Conservation (phyloP, 1,139 yeast species). For the Yamadazyma songkhlaensis region DNA sequence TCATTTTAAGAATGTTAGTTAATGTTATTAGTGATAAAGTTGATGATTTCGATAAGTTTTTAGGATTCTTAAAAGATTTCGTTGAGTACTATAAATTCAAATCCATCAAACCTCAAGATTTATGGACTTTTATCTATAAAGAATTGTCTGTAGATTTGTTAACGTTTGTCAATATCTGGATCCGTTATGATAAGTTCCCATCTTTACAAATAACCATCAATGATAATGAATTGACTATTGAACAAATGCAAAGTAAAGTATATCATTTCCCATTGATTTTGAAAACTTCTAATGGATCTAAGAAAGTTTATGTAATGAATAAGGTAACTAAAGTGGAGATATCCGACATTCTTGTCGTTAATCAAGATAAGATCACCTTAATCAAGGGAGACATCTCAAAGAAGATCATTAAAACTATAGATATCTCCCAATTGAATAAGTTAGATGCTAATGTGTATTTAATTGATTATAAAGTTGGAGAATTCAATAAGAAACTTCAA, state of each 20-base stretch:
- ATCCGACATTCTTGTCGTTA: slow-evolving; percentile 10
- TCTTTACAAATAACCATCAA: slow-evolving; percentile 33
- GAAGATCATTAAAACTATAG: slow-evolving; percentile 12
- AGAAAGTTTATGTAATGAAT: slow-evolving; percentile 10
- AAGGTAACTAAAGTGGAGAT: slow-evolving; percentile 10
- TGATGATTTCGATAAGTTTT: slow-evolving; percentile 19
- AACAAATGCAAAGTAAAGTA: slow-evolving; percentile 50
- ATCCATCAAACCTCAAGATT: slow-evolving; percentile 51
- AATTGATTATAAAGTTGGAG: slow-evolving; percentile 13
- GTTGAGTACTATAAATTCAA: slow-evolving; percentile 32
- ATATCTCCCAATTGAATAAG: slow-evolving; percentile 8
- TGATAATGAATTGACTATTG: slow-evolving; percentile 28
- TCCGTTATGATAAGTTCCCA: slow-evolving; percentile 58
- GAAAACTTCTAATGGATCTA: slow-evolving; percentile 8
- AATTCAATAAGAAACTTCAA: slow-evolving; percentile 8
- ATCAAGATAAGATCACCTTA: slow-evolving; percentile 12
- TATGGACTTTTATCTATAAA: slow-evolving; percentile 45
- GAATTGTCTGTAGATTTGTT: slow-evolving; percentile 31
- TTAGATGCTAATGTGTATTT: slow-evolving; percentile 14
- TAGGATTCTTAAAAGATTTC: slow-evolving; percentile 41
- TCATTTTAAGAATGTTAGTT: slow-evolving; percentile 54
- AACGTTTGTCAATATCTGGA: slow-evolving; percentile 56
- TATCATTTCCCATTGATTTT: slow-evolving; percentile 53
- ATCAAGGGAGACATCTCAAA: slow-evolving; percentile 13
- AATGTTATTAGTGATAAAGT: slow-evolving; percentile 26